A percentile compares a stretch with the other conserved stretches of the same genome.
These are phyloP conservation scores for Monocercomonoides exilis DNA, from an alignment of 78 protist genomes.

Conservation along the genomic window DNA sequence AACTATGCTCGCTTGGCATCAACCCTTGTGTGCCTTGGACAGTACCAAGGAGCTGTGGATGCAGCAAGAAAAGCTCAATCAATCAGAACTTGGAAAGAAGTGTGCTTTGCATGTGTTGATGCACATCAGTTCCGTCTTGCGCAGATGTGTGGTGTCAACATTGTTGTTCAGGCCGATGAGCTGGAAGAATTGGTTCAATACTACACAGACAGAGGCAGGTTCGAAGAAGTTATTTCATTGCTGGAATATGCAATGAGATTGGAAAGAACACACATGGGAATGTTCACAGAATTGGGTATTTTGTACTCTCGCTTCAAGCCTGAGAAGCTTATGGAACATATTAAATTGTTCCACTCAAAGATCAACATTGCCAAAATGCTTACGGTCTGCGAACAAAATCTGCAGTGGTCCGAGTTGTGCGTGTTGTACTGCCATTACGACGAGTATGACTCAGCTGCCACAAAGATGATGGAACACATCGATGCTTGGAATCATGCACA, in stretches of 20 bases:
- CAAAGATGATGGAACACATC: conserved; percentile 83
- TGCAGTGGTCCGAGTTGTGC: conserved; percentile 79
- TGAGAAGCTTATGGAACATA: conserved; percentile 91
- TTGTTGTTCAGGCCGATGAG: conserved; percentile 90
- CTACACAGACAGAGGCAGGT: conserved; percentile 68
- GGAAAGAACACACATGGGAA: conserved; percentile 93
- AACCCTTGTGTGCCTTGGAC: conserved; percentile 75
- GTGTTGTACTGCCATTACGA: conserved; percentile 84
- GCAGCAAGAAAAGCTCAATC: conserved; percentile 95
- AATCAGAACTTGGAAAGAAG: conserved; percentile 92
- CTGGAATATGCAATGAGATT: conserved; percentile 76
- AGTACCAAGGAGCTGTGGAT: conserved; percentile 90
- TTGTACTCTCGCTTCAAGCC: conserved; percentile 85
- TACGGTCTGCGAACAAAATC: conserved; percentile 68
- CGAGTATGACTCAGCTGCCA: conserved; percentile 91
- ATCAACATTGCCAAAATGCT: conserved; percentile 85
- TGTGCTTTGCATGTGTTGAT: conserved; percentile 85
- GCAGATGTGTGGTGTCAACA: conserved; percentile 87
- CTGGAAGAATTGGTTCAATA: conserved; percentile 60
- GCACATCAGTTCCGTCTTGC: conserved; percentile 92
- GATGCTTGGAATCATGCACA: conserved; percentile 84
- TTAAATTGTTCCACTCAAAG: conserved; percentile 58
- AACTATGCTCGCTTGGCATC: conserved; percentile 82
- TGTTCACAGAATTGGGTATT: conserved; percentile 95
- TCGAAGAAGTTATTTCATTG: conserved; percentile 73